Percentiles rank a stretch among this genome's conserved stretches.
Conservation (phyloP, 108 stramenopile genomes). For the Fragilaria crotonensis region DNA sequence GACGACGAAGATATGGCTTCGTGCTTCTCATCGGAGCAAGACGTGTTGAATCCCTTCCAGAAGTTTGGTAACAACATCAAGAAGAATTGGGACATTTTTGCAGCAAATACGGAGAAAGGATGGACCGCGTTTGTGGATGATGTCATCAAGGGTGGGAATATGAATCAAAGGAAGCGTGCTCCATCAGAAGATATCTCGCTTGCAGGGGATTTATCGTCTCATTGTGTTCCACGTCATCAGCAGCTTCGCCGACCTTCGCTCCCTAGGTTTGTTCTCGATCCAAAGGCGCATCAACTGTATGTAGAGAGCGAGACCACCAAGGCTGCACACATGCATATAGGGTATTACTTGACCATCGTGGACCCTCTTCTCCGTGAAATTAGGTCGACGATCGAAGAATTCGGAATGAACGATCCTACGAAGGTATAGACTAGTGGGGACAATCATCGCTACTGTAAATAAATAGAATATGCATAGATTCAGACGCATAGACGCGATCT, state of each 20-base stretch:
- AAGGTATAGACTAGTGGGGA: constrained; percentile 45
- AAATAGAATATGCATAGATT: too few species aligned
- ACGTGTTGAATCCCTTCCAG: neutral
- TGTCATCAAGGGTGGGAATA: neutral
- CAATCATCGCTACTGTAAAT: too few species aligned
- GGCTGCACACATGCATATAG: constrained; percentile 20
- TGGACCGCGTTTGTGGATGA: constrained; percentile 19
- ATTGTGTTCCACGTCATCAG: neutral
- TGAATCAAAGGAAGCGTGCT: neutral
- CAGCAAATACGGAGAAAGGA: constrained; percentile 10
- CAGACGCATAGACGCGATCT: neutral
- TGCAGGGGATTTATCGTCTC: neutral
- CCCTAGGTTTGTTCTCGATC: constrained; percentile 3
- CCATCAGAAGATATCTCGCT: neutral
- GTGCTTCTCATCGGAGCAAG: constrained; percentile 15
- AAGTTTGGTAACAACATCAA: neutral
- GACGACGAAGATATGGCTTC: constrained; percentile 16
- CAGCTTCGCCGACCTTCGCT: neutral
- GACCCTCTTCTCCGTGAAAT: constrained; percentile 34
- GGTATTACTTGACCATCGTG: constrained; percentile 9
- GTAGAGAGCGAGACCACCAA: constrained; percentile 21
- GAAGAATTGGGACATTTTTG: constrained; percentile 15
- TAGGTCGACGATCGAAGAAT: constrained; percentile 32
- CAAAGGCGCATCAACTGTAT: constrained; percentile 14
- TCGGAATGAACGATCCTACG: constrained; percentile 68